Evolutionary conservation across 2,329 filamentous ascomycete species (phyloP).

Genomic region (Talaromyces sp.): DNA sequence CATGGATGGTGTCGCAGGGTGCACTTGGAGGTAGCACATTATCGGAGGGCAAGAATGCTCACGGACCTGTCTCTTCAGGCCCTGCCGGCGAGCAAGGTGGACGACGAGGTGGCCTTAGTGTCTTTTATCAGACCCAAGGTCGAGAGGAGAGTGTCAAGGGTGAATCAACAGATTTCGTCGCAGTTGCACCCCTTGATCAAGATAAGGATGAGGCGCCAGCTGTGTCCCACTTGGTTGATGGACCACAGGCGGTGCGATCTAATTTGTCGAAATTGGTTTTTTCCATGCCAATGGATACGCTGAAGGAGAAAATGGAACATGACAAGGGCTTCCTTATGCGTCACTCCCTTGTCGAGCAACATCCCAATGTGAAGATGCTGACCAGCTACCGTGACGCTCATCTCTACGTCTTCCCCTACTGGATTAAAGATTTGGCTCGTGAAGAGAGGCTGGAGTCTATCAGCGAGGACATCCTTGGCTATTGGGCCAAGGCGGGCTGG

Average conservation of each 20-base stretch:
- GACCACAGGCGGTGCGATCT: conserved; percentile 64
- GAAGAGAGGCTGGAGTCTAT: conserved; percentile 86
- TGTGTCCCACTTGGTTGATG: conserved; percentile 56
- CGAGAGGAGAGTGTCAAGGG: conserved; percentile 74
- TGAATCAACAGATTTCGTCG: conserved; percentile 91
- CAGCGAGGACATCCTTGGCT: conserved; percentile 87
- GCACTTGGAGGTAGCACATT: conserved; percentile 65
- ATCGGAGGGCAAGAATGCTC: conserved; percentile 39
- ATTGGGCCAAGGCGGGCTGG: conserved; percentile 96
- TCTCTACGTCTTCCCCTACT: conserved; percentile 90
- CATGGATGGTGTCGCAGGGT: conserved; percentile 86
- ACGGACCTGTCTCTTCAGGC: conserved; percentile 49
- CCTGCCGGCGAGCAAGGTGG: conserved; percentile 60
- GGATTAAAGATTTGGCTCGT: conserved; percentile 79
- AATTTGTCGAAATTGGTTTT: conserved; percentile 78
- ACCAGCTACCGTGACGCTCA: conserved; percentile 88
- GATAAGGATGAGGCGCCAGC: conserved; percentile 51
- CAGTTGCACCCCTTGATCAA: conserved; percentile 68
- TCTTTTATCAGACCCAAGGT: conserved; percentile 87
- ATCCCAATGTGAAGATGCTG: conserved; percentile 77
- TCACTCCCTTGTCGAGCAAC: conserved; percentile 72
- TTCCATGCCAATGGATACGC: conserved; percentile 82
- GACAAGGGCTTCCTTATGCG: conserved; percentile 69
- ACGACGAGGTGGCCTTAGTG: conserved; percentile 76
- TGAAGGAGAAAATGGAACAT: conserved; percentile 80